A percentile compares a stretch with the other conserved stretches of the same genome.
Evolutionary conservation across 1,139 yeast genomes (phyloP).

Genomic region (Kluyveromyces sp.): DNA sequence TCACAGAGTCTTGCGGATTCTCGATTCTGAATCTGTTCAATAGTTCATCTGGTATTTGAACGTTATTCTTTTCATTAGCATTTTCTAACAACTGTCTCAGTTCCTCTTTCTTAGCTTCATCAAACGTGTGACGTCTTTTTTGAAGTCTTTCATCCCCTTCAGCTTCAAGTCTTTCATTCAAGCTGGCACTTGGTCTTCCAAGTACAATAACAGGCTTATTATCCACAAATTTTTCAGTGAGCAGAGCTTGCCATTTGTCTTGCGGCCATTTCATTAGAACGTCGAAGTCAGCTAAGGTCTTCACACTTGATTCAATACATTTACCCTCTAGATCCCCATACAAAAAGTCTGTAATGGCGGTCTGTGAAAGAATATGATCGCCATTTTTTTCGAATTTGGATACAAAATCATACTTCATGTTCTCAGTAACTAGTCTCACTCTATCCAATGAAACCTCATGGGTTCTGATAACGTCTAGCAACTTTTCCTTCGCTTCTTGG

Average conservation of each 20-base stretch:
- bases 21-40: constrained; percentile 59
- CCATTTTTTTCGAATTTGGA: constrained; percentile 57
- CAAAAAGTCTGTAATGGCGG: constrained; percentile 70
- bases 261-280: constrained; percentile 52
- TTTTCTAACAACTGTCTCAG: constrained; percentile 44
- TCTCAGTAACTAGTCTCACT: constrained; percentile 60
- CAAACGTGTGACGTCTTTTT: constrained; percentile 47
- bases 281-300: constrained; percentile 56
- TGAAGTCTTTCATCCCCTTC: constrained; percentile 45
- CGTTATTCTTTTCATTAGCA: constrained; percentile 66
- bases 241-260: constrained; percentile 59
- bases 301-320: constrained; percentile 49
- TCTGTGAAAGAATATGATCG: constrained; percentile 52
- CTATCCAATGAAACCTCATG: constrained; percentile 62
- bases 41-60: constrained; percentile 65
- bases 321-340: constrained; percentile 62
- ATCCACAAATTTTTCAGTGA: constrained; percentile 48
- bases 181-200: constrained; percentile 63
- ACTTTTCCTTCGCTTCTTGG: constrained; percentile 43
- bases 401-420: constrained; percentile 55
- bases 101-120: constrained; percentile 52
- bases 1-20: constrained; percentile 60
- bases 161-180: constrained; percentile 48
- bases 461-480: constrained; percentile 44
- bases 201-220: constrained; percentile 68